Conservation (phyloP, 2,329 filamentous ascomycete species). For the Xylaria sp. region DNA sequence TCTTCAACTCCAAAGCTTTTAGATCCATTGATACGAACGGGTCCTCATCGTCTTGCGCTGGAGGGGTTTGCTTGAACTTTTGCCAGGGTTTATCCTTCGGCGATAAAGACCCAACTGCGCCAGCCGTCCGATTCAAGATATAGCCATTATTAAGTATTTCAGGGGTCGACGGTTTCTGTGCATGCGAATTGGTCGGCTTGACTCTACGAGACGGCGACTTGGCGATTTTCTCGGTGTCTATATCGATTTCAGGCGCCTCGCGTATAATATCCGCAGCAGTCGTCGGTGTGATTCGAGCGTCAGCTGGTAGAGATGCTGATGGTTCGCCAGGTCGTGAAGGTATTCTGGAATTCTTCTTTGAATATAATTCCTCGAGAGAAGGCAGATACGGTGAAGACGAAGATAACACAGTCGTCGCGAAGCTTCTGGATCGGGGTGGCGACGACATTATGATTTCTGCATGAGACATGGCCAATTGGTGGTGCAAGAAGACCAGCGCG, state of each 20-base stretch:
- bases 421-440: conserved; percentile 21
- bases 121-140: conserved; percentile 9
- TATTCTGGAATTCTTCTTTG: conserved; percentile 32
- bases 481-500: conserved; percentile 33
- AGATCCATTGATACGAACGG: background rate
- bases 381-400: conserved; percentile 55
- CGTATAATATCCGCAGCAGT: conserved; percentile 38
- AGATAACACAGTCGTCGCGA: conserved; percentile 29
- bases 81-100: conserved; percentile 34
- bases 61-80: conserved; percentile 30
- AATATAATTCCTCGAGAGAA: conserved; percentile 44
- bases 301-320: conserved; percentile 34
- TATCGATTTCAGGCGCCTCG: conserved; percentile 32
- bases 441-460: conserved; percentile 31
- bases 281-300: conserved; percentile 37
- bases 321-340: conserved; percentile 36
- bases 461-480: conserved; percentile 31
- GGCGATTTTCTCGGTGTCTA: conserved; percentile 27
- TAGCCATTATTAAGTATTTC: conserved; percentile 9
- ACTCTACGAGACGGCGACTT: conserved; percentile 23
- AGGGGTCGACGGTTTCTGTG: conserved; percentile 12
- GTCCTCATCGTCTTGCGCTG: conserved; percentile 1
- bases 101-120: conserved; percentile 25
- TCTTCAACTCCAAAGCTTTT: background rate
- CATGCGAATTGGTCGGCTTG: conserved; percentile 14